phyloP scores from a whole-genome alignment of 1,139 yeast species.

The Candida sanyaensis region DNA sequence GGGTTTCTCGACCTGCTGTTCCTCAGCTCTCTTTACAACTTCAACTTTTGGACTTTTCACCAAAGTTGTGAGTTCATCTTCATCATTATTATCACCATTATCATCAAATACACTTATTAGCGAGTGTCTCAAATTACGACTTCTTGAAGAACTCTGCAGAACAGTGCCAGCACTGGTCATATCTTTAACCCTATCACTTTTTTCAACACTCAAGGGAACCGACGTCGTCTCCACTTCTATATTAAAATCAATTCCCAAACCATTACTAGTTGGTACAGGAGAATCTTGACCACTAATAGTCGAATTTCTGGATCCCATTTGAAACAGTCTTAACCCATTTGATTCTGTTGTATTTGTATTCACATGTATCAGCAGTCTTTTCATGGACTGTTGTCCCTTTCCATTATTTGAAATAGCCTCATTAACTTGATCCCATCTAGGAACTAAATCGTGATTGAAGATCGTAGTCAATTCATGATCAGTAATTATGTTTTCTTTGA shows the following conservation, averaged over 20 bases:
- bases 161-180: constrained; percentile 14
- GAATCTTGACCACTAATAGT: constrained; percentile 4
- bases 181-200: constrained; percentile 31
- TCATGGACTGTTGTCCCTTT: neutral
- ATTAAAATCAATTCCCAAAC: constrained; percentile 41
- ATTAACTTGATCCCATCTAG: constrained; percentile 36
- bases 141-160: constrained; percentile 9
- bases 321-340: constrained; percentile 22
- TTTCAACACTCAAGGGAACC: constrained; percentile 38
- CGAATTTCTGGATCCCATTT: constrained; percentile 15
- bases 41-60: constrained; percentile 8
- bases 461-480: constrained; percentile 19
- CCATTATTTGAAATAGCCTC: constrained; percentile 16
- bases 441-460: constrained; percentile 30
- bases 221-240: constrained; percentile 29
- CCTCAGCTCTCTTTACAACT: neutral
- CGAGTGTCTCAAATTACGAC: constrained; percentile 16
- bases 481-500: constrained; percentile 25
- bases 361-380: constrained; percentile 9
- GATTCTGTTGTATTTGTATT: constrained; percentile 9
- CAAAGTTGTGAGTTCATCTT: constrained; percentile 17
- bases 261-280: constrained; percentile 14
- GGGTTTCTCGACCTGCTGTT: neutral
- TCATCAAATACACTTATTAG: constrained; percentile 16
- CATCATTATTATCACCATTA: constrained; percentile 19